phyloP scores from a whole-genome alignment of 2,329 filamentous ascomycete genomes.

The Colletotrichum limetticola region DNA sequence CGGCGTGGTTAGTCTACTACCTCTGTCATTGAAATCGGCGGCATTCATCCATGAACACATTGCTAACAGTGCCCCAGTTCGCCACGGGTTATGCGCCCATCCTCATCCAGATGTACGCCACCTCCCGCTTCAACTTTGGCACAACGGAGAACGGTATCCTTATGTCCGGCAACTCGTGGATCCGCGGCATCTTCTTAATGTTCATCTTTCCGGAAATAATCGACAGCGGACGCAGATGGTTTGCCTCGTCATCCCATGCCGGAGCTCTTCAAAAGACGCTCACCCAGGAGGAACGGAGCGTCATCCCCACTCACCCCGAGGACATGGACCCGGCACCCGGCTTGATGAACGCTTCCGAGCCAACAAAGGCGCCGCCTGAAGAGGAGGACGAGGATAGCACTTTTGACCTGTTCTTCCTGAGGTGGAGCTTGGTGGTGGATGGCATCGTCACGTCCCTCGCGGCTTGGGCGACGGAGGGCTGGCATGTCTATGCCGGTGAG shows the following conservation, averaged over 20 bases:
- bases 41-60: too few relatives aligned
- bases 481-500: slow-evolving; percentile 74
- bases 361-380: slow-evolving; percentile 43
- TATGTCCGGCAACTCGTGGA: slow-evolving; percentile 65
- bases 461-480: slow-evolving; percentile 69
- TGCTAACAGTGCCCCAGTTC: neutral
- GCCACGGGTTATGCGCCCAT: slow-evolving; percentile 75
- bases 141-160: slow-evolving; percentile 67
- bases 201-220: slow-evolving; percentile 66
- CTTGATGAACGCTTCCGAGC: slow-evolving; percentile 57
- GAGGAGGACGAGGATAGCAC: slow-evolving; percentile 59
- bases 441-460: slow-evolving; percentile 71
- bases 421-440: slow-evolving; percentile 73
- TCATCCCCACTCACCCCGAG: slow-evolving; percentile 50
- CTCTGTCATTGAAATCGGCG: too few relatives aligned
- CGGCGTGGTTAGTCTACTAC: slow-evolving; percentile 61
- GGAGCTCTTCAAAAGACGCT: slow-evolving; percentile 21
- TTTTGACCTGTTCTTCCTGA: slow-evolving; percentile 76
- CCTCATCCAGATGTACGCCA: slow-evolving; percentile 69
- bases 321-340: slow-evolving; percentile 54
- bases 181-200: slow-evolving; percentile 66
- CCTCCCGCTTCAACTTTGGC: slow-evolving; percentile 63
- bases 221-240: slow-evolving; percentile 53
- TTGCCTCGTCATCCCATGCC: slow-evolving; percentile 31
- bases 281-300: slow-evolving; percentile 21